phyloP scores from a whole-genome alignment of 495 filamentous ascomycete genomes.

The Penicillium turbatum region DNA sequence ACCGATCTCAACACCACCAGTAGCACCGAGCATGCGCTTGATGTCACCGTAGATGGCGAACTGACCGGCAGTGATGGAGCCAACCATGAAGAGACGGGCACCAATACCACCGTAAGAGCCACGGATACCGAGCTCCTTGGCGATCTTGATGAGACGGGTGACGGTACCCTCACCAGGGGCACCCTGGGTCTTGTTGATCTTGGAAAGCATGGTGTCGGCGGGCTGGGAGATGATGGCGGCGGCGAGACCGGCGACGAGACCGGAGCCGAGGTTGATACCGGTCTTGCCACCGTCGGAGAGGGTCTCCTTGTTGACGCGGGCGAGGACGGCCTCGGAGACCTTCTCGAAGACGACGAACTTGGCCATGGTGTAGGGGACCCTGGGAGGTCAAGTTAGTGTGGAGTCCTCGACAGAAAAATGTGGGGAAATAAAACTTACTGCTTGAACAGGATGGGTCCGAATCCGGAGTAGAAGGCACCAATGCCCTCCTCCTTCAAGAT shows the following conservation, averaged over 20 bases:
- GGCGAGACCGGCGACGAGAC: constrained; percentile 96
- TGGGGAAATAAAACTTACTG: constrained; percentile 58
- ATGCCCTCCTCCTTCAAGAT: constrained; percentile 80
- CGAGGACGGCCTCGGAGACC: constrained; percentile 76
- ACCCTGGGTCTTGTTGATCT: constrained; percentile 99
- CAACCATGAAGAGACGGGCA: constrained; percentile 58
- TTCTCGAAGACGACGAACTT: constrained; percentile 99
- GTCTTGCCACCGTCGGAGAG: constrained; percentile 75
- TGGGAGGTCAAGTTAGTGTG: constrained; percentile 31
- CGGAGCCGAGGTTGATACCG: constrained; percentile 85
- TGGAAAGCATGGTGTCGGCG: constrained; percentile 97
- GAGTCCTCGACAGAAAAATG: neutral
- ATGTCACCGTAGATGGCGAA: constrained; percentile 90
- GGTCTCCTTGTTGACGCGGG: constrained; percentile 66
- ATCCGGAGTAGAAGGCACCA: constrained; percentile 90
- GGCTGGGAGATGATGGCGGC: constrained; percentile 95
- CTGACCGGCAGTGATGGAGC: constrained; percentile 82
- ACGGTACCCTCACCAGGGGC: constrained; percentile 91
- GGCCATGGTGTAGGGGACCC: constrained; percentile 99
- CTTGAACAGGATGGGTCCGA: constrained; percentile 92
- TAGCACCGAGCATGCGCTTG: constrained; percentile 56
- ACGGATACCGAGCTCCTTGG: constrained; percentile 82
- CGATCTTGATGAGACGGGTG: constrained; percentile 91
- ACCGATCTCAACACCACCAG: constrained; percentile 75
- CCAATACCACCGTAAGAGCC: constrained; percentile 91